Conservation (phyloP, 306 rosid genomes). For the Carpinus viminea region DNA sequence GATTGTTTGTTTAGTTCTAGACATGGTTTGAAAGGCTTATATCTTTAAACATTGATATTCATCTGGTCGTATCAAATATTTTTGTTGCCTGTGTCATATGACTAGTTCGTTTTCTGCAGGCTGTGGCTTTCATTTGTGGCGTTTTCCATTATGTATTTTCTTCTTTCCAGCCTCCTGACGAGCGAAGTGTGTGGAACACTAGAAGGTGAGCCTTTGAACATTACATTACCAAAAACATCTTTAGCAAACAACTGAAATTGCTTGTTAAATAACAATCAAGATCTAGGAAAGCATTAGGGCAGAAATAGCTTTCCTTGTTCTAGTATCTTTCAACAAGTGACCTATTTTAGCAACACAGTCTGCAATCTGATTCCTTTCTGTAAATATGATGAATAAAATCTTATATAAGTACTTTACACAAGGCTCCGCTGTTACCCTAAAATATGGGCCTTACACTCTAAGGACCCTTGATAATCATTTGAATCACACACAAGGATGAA, state of each 20-base stretch:
- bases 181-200: slow-evolving; percentile 55
- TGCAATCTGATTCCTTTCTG: neutral
- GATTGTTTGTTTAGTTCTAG: slow-evolving; percentile 8
- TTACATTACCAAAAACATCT: slow-evolving; percentile 13
- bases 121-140: slow-evolving; percentile 77
- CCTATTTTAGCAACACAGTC: neutral
- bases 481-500: neutral
- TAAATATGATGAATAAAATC: neutral
- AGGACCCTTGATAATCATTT: neutral
- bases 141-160: slow-evolving; percentile 60
- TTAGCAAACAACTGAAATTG: slow-evolving; percentile 5
- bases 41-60: neutral
- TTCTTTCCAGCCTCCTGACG: slow-evolving; percentile 55
- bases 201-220: slow-evolving; percentile 63
- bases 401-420: neutral
- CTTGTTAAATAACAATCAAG: slow-evolving; percentile 9
- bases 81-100: slow-evolving; percentile 10
- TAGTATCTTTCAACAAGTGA: neutral
- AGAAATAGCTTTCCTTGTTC: neutral
- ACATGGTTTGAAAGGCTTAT: slow-evolving; percentile 17
- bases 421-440: neutral
- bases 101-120: slow-evolving; percentile 49
- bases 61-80: slow-evolving; percentile 24
- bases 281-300: neutral
- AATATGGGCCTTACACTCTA: neutral